Evolutionary conservation across 495 filamentous ascomycete genomes (phyloP), one percentile per base, ranked within the genome.

Genomic region (Chaetomium tenue): DNA sequence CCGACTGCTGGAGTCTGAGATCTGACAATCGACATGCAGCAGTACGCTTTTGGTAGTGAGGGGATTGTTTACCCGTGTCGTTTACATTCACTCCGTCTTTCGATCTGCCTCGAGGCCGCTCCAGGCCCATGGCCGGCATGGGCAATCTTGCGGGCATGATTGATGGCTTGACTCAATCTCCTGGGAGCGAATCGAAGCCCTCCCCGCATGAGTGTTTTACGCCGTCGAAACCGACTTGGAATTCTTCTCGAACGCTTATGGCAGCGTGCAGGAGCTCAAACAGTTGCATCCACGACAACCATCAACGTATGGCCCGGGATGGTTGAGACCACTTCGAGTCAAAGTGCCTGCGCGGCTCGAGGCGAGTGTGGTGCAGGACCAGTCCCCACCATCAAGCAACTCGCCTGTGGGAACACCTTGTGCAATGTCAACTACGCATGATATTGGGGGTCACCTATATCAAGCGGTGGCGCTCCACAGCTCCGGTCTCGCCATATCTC

Each of bases 401-500:
- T 25, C 63, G 50, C 56, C 56, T 50, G 42, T 22, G 7, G 25
- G 28, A 33, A 28, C 42, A 16, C 13, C 42, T 1, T 47, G 39
- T 48, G 54, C 28, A 53, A 55, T 46, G 55, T 66, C 56, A 25
- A 53, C 42, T 51, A 44, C 15, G 56, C 64, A 55, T 62, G 63
- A 62, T 61, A 37, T 44, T 63, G 61, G 54, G 54, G 46, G 61
- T 58, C 61, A 58, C 15, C 39, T 57, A 28, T 55, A 46, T 55
- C 39, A 25, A 50, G 18, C 25, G 40, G 52, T 46, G 51, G 25
- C 52, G 28, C 53, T 65, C 26, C 39, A 56, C 61, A 65, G 66
- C 68, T 64, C 54, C 44, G 58, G 60, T 63, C 57, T 70, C 60
- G 42, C 54, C 55, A 72, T 39, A n/a, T 25, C 56, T 55, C 53